A percentile compares a stretch with the other conserved stretches of the same genome.
Conservation (phyloP, 225 moss, liverwort and hornwort genomes). For the Thuidium tamariscinum region DNA sequence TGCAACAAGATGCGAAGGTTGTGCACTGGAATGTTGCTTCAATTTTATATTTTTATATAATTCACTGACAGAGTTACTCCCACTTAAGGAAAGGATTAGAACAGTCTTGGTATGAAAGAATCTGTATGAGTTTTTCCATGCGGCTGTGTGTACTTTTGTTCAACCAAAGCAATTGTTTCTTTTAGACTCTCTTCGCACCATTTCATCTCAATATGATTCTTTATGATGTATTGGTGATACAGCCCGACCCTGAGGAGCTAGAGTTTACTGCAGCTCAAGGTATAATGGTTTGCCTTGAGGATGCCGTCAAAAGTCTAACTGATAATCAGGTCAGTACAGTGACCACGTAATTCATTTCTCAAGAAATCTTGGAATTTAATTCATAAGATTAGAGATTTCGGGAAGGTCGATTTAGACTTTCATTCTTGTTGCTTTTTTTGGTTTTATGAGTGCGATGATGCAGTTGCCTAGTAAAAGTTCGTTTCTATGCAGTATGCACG, state of each 20-base stretch:
- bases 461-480: neutral
- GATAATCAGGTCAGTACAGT: conserved; percentile 36
- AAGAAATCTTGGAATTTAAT: neutral
- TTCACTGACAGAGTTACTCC: neutral
- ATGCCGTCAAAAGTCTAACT: conserved; percentile 51
- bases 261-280: conserved; percentile 67
- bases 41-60: neutral
- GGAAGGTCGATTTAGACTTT: neutral
- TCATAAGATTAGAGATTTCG: neutral
- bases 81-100: neutral
- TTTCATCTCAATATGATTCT: neutral
- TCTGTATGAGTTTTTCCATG: neutral
- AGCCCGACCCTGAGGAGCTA: conserved; percentile 63
- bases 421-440: neutral
- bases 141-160: neutral
- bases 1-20: conserved; percentile 55
- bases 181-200: neutral
- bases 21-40: neutral
- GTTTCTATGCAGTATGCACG: neutral
- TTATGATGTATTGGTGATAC: neutral
- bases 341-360: neutral
- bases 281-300: conserved; percentile 69
- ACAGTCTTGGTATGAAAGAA: neutral
- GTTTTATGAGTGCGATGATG: neutral
- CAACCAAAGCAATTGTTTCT: neutral